A percentile compares a stretch with the other conserved stretches of the same genome.
phyloP scores from a whole-genome alignment of 169 alveolate species.

The Eimeria maxima region DNA sequence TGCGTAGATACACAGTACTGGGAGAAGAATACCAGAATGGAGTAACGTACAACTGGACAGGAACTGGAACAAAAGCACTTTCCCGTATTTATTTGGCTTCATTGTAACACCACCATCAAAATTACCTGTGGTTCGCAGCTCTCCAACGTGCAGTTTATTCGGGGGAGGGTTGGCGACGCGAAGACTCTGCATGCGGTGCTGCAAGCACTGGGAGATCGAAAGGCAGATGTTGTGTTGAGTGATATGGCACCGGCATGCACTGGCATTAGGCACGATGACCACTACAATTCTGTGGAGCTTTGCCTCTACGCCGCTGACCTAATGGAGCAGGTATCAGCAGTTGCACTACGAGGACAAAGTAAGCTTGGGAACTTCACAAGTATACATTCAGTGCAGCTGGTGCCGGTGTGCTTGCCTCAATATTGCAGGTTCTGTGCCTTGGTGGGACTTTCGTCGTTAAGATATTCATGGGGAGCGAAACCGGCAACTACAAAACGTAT shows the following conservation, averaged over 20 bases:
- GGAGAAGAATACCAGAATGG: neutral
- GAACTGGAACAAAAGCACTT: neutral
- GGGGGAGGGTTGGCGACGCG: slow-evolving; percentile 81
- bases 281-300: slow-evolving; percentile 82
- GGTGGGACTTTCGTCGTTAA: slow-evolving; percentile 83
- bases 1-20: neutral
- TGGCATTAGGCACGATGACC: slow-evolving; percentile 85
- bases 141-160: slow-evolving; percentile 79
- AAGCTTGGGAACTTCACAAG: neutral
- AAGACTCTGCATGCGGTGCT: slow-evolving; percentile 76
- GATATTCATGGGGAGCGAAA: slow-evolving; percentile 84
- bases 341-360: neutral
- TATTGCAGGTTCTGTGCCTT: slow-evolving; percentile 72
- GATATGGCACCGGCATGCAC: slow-evolving; percentile 85
- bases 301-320: slow-evolving; percentile 84
- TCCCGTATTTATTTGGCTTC: neutral
- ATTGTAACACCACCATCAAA: neutral
- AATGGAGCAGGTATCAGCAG: slow-evolving; percentile 79
- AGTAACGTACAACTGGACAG: neutral
- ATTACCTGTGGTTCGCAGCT: slow-evolving; percentile 43
- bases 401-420: neutral
- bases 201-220: slow-evolving; percentile 83
- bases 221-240: slow-evolving; percentile 86
- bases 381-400: neutral
- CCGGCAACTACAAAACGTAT: slow-evolving; percentile 79